These are phyloP conservation scores for Phytopythium mirpurense DNA, from an alignment of 352 stramenopile genomes.

Conservation along the genomic window DNA sequence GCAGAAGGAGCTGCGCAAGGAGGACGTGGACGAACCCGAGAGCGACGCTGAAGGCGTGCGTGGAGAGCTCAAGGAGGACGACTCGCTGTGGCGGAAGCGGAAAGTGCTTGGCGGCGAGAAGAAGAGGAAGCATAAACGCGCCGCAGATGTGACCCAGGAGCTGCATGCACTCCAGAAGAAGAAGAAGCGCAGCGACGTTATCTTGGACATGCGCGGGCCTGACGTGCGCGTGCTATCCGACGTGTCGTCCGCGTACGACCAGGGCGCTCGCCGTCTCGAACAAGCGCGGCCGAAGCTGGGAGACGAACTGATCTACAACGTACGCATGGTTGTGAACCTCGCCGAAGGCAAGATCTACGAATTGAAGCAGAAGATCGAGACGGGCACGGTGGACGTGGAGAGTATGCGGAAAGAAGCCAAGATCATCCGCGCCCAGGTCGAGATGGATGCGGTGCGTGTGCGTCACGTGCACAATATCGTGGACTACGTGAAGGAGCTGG, in stretches of 20 bases:
- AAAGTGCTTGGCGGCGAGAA: slow-evolving; percentile 32
- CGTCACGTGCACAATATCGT: slow-evolving; percentile 44
- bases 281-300: slow-evolving; percentile 68
- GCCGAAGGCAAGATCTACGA: slow-evolving; percentile 75
- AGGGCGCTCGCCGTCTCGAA: slow-evolving; percentile 33
- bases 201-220: slow-evolving; percentile 89
- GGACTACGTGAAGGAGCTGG: slow-evolving; percentile 34
- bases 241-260: slow-evolving; percentile 62
- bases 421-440: slow-evolving; percentile 55
- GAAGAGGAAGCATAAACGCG: slow-evolving; percentile 56
- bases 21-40: slow-evolving; percentile 44
- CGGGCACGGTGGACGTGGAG: slow-evolving; percentile 35
- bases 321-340: slow-evolving; percentile 84
- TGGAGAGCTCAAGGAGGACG: slow-evolving; percentile 46
- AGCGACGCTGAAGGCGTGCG: slow-evolving; percentile 18
- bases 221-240: slow-evolving; percentile 67
- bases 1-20: slow-evolving; percentile 88
- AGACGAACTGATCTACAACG: slow-evolving; percentile 90
- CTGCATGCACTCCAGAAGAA: slow-evolving; percentile 32
- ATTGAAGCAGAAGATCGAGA: slow-evolving; percentile 63
- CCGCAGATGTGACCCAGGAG: slow-evolving; percentile 58
- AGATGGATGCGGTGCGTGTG: slow-evolving; percentile 50
- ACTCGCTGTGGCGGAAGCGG: slow-evolving; percentile 78
- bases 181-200: slow-evolving; percentile 55
- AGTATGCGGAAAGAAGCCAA: slow-evolving; percentile 63